Base-by-base conservation (phyloP, 345 rosid genomes). In the Turritis glabra region DNA sequence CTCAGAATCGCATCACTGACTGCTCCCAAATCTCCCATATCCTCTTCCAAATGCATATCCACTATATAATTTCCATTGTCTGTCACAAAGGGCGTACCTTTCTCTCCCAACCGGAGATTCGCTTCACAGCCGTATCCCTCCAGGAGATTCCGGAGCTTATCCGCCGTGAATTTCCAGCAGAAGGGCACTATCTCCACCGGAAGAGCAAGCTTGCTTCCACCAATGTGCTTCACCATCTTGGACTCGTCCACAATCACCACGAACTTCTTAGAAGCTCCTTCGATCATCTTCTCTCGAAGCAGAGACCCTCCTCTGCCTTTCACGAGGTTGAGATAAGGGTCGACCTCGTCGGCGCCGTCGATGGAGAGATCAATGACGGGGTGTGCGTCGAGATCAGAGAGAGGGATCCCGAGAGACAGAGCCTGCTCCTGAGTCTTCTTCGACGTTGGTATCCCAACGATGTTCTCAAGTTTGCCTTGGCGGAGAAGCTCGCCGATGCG, bases 281-380 rank as follows among this genome's bases (percentile, higher is more conserved):
- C 97, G 43, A 95, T 85, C 97, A 95, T 95, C 76, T 95, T 95
- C 84, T 95, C 99, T 26, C 99, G 72, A 1, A 95, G 81, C 41
- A 95, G 73, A 1, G 99, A 92, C 73, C 97, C 99, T 18, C 99
- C 99, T 17, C 97, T 81, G 4, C 97, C 99, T 63, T 95, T 95
- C 6, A 90, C 99, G 41, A 95, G 80, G 64, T 95, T 90, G 67
- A 95, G 88, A 38, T 35, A 47, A 3, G 89, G 84, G 78, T 92
- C 99, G 15, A 95, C 97, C 84, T 95, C 99, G 32, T 95, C 99
- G 5, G 99, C 99, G 8, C 99, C 99, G 79, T 95, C 99, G 51
- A 95, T 95, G 5, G 97, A 93, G 68, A 95, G 80, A 69, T 95
- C 97, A 50, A 95, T 67, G 63, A 56, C 67, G 6, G 96, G 94